phyloP scores from a whole-genome alignment of 495 filamentous ascomycete species.

The Viridothelium virens region DNA sequence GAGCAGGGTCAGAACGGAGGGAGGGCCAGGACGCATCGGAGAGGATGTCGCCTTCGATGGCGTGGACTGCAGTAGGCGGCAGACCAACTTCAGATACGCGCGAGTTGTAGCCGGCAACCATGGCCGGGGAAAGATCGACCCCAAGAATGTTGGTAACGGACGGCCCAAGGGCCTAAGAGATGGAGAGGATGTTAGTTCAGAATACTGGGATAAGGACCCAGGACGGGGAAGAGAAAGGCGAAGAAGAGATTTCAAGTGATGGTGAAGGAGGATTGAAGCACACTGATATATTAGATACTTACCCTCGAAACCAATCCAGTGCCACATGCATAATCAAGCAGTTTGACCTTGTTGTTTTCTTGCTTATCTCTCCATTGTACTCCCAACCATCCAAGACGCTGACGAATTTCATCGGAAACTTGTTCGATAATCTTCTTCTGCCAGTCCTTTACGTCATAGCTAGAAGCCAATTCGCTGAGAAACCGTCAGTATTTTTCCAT shows the following conservation, averaged over 20 bases:
- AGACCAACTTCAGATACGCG: conserved; percentile 22
- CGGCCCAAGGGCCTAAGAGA: conserved; percentile 3
- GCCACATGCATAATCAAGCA: conserved; percentile 73
- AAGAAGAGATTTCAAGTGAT: too few relatives aligned
- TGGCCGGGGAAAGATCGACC: conserved; percentile 22
- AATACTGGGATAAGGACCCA: too few relatives aligned
- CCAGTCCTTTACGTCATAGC: conserved; percentile 43
- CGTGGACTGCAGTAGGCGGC: conserved; percentile 36
- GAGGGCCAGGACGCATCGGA: conserved; percentile 29
- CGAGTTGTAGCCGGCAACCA: conserved; percentile 25
- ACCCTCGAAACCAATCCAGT: conserved; percentile 56
- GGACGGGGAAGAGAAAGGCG: too few relatives aligned
- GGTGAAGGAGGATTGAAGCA: conserved; percentile 52
- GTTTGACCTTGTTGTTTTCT: conserved; percentile 39
- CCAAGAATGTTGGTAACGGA: conserved; percentile 34
- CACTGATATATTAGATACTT: conserved; percentile 49
- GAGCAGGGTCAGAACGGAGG: conserved; percentile 34
- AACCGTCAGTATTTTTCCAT: conserved; percentile 13
- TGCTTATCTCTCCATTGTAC: conserved; percentile 43
- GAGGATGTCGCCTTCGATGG: conserved; percentile 53
- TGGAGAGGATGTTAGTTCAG: background rate
- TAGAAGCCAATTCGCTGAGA: conserved; percentile 39
- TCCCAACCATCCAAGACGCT: conserved; percentile 54
- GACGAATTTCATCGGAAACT: conserved; percentile 42
- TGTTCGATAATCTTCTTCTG: conserved; percentile 30